Conservation (phyloP, 2,329 filamentous ascomycete species). For the Dactylellina drechsleri region DNA sequence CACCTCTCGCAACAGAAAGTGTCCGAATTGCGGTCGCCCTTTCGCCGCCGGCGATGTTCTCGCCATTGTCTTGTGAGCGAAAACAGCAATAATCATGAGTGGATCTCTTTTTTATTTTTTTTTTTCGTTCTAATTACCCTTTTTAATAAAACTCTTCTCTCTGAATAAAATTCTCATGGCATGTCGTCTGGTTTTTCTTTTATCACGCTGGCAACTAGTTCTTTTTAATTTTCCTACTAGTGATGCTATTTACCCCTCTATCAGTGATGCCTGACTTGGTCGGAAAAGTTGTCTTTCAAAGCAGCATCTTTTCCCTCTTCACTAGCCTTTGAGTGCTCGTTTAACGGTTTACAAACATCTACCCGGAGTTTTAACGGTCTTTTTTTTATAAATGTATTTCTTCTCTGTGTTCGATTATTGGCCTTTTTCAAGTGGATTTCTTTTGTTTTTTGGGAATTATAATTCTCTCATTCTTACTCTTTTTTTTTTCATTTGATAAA, state of each 20-base stretch:
- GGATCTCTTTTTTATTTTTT: conserved; percentile 2
- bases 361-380: too few relatives aligned
- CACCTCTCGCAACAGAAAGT: conserved; percentile 90
- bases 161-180: conserved; percentile 29
- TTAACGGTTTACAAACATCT: too few relatives aligned
- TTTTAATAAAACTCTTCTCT: conserved; percentile 12
- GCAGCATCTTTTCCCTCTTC: too few relatives aligned
- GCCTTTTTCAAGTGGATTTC: too few relatives aligned
- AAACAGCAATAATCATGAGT: background rate
- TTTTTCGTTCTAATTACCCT: conserved; percentile 6
- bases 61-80: conserved; percentile 62
- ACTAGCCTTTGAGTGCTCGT: too few relatives aligned
- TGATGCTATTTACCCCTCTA: background rate
- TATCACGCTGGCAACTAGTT: conserved; percentile 6
- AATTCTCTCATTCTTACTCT: background rate
- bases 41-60: conserved; percentile 94
- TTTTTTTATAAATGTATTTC: too few relatives aligned
- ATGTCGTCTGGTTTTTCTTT: background rate
- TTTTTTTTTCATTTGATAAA: too few relatives aligned
- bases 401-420: too few relatives aligned
- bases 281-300: too few relatives aligned
- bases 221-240: conserved; percentile 9
- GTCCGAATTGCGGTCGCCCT: conserved; percentile 88
- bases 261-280: too few relatives aligned
- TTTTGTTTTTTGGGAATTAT: too few relatives aligned